phyloP scores from a whole-genome alignment of 2,329 filamentous ascomycete species.

The Dryadomyces sulphureus region DNA sequence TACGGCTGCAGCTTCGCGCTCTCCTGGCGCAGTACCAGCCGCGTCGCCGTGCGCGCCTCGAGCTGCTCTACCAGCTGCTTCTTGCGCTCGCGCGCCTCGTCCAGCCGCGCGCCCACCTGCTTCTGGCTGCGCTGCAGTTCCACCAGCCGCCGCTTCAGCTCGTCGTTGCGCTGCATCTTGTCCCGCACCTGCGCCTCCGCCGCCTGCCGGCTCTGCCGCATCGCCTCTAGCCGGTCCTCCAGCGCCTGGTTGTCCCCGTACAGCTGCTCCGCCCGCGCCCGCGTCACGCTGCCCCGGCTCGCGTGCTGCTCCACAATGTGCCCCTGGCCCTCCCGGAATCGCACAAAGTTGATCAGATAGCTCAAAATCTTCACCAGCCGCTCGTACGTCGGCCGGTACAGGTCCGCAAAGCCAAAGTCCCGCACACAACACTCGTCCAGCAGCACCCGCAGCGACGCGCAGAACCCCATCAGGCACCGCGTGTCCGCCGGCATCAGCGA shows the following conservation, averaged over 20 bases:
- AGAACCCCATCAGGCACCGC: conserved; percentile 91
- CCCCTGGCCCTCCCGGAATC: conserved; percentile 89
- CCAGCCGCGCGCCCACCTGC: conserved; percentile 65
- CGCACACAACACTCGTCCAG: conserved; percentile 79
- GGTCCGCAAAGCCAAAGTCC: conserved; percentile 85
- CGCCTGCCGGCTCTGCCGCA: conserved; percentile 63
- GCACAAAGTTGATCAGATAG: conserved; percentile 96
- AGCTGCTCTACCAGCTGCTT: conserved; percentile 55
- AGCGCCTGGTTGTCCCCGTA: conserved; percentile 79
- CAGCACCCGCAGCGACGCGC: conserved; percentile 64
- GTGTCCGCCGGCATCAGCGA: conserved; percentile 69
- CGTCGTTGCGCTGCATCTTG: conserved; percentile 74
- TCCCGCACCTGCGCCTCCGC: conserved; percentile 73
- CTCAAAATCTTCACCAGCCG: conserved; percentile 91
- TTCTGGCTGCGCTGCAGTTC: conserved; percentile 74
- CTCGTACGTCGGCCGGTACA: conserved; percentile 81
- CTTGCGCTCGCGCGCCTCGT: conserved; percentile 72
- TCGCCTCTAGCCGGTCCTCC: conserved; percentile 63
- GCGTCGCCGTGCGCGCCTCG: conserved; percentile 56
- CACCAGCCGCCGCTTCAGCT: conserved; percentile 67
- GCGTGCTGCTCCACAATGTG: conserved; percentile 83
- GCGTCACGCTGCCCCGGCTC: conserved; percentile 77
- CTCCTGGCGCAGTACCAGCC: conserved; percentile 63
- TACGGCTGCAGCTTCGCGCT: conserved; percentile 84
- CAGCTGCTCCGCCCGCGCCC: conserved; percentile 72